Percentiles rank a stretch among this genome's conserved stretches.
phyloP scores from a whole-genome alignment of 78 protist species.

The Dictyostelium purpureum region DNA sequence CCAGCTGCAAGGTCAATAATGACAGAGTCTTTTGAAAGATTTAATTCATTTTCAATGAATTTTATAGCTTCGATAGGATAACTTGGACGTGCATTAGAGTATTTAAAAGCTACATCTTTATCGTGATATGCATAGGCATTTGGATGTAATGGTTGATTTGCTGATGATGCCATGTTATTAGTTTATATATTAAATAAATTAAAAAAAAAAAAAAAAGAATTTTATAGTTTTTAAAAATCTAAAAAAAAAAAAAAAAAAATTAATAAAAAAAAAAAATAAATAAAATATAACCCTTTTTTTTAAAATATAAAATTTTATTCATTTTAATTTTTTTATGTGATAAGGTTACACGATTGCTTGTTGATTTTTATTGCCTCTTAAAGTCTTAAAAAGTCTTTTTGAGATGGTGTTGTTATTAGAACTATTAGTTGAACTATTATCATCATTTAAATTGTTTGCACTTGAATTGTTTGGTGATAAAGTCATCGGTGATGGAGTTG shows the following conservation, averaged over 20 bases:
- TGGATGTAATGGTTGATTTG: not conserved
- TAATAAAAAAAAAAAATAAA: not conserved
- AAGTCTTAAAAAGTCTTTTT: slow-evolving; percentile 10
- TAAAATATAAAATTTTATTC: not conserved
- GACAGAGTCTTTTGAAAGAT: not conserved
- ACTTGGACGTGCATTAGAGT: slow-evolving; percentile 40
- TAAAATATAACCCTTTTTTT: not conserved
- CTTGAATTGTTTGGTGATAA: not conserved
- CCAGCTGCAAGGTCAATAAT: slow-evolving; percentile 57
- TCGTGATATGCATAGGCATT: slow-evolving; percentile 58
- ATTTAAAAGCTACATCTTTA: not conserved
- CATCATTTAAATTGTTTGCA: not conserved
- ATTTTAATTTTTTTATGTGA: not conserved
- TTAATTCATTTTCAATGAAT: not conserved
- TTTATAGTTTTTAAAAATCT: not conserved
- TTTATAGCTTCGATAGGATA: slow-evolving; percentile 29
- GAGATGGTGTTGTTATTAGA: not conserved
- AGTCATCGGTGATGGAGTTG: not conserved
- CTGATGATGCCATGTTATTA: slow-evolving; percentile 17
- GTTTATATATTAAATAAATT: not conserved
- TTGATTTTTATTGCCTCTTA: not conserved
- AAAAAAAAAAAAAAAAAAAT: not conserved
- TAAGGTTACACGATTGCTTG: not conserved
- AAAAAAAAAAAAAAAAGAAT: not conserved
- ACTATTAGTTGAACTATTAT: not conserved